Evolutionary conservation across 1,139 yeast genomes (phyloP), one percentile per base, ranked within the genome.

Genomic region (Casaregolazyma suthepensis): DNA sequence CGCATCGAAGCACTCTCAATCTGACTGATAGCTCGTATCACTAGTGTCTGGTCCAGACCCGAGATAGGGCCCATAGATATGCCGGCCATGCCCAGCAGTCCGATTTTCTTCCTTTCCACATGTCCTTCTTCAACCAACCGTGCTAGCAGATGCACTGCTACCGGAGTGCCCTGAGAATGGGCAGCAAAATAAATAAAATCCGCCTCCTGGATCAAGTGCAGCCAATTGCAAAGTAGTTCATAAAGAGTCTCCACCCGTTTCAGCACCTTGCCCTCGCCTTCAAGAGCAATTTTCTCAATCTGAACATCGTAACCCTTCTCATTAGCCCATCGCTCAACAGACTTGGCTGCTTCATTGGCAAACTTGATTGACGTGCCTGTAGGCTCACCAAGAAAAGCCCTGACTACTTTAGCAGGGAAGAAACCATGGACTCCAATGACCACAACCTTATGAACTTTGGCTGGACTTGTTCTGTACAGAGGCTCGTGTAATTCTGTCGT

Each of bases 121-220:
- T 87, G 76, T 0, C 93, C 95, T 59, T 81, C 77, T 57, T 80
- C 83, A 7, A 93, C 79, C 46, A 93, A 74, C 59, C 80, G 77
- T 0, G 96, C 87, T 37, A 90, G 71, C 31, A 93, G 68, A 48
- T 89, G 85, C 1, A 89, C 82, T 0, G 96, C 82, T 0, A 93
- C 98, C 0, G 96, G 97, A 53, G 94, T 85, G 0, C 99, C 98
- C 69, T 93, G 99, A 0, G 97, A 89, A 71, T 93, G 99, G 0
- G 96, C 83, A 0, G 96, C 96, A 59, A 93, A 79, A 66, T 85
- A 89, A 10, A 93, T 81, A 61, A 86, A 85, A 67, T 93, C 98
- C 0, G 96, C 91, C 31, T 80, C 77, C 53, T 80, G 78, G 29
- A 93, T 75, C 61, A 87, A 89, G 19, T 80, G 73, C 46, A 77